A percentile compares a stretch with the other conserved stretches of the same genome.
Conservation (phyloP, 345 rosid genomes). For the Erodium maritimum region DNA sequence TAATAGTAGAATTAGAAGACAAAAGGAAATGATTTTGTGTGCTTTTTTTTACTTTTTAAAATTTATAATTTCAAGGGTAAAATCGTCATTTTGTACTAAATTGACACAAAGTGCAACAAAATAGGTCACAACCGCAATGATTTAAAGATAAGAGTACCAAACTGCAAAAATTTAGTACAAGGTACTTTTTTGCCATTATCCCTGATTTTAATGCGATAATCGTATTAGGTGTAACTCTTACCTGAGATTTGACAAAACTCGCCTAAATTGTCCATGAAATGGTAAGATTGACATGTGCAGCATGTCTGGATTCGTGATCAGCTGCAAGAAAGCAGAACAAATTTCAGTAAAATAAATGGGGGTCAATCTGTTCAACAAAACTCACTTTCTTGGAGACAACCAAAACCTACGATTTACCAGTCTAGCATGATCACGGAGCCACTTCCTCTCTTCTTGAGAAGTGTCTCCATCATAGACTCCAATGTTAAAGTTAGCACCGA, state of each 20-base stretch:
- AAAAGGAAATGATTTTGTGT: no score
- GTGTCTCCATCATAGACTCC: constrained; percentile 98
- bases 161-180: no score
- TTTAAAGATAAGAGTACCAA: no score
- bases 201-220: no score
- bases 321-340: constrained; percentile 31
- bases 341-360: constrained; percentile 9
- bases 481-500: constrained; percentile 35
- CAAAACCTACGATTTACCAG: constrained; percentile 40
- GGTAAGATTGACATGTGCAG: constrained; percentile 82
- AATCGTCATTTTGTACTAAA: no score
- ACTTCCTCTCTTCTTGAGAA: constrained; percentile 42
- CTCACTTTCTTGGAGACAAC: constrained; percentile 1
- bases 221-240: constrained; percentile 13
- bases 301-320: constrained; percentile 99
- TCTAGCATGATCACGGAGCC: constrained; percentile 66
- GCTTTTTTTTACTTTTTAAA: no score
- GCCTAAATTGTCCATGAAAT: constrained; percentile 54
- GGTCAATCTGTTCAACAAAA: background rate
- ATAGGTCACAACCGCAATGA: no score
- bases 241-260: constrained; percentile 79
- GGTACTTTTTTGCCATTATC: no score
- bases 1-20: no score
- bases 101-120: no score
- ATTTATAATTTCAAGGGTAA: no score